These are phyloP conservation scores for Fereydounia khargensis DNA, from an alignment of 1,284 basidiomycete genomes.

Conservation along the genomic window DNA sequence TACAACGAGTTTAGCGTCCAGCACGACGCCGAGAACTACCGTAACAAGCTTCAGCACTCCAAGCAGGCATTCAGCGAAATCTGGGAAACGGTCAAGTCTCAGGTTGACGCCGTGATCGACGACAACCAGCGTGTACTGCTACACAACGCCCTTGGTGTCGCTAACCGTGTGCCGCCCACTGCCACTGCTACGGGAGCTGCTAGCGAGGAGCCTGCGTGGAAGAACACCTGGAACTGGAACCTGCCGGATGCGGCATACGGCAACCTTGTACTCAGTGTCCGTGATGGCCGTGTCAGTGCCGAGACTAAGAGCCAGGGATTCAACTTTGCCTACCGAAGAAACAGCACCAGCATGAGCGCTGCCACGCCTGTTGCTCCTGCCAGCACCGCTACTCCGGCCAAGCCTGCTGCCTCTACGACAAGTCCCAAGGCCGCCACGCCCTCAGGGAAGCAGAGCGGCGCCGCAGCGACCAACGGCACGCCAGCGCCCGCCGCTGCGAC, in stretches of 20 bases:
- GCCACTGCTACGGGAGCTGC: slow-evolving; percentile 62
- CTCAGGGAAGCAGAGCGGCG: neutral
- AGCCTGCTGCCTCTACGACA: slow-evolving; percentile 1
- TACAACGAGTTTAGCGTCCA: slow-evolving; percentile 98
- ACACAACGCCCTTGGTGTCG: slow-evolving; percentile 82
- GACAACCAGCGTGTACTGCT: slow-evolving; percentile 83
- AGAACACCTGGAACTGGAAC: slow-evolving; percentile 92
- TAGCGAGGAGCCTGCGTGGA: slow-evolving; percentile 70
- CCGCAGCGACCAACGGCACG: neutral
- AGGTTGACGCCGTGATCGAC: slow-evolving; percentile 88
- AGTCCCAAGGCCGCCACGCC: slow-evolving; percentile 5
- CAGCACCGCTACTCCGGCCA: neutral
- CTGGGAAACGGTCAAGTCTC: slow-evolving; percentile 87
- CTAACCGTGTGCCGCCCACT: slow-evolving; percentile 72
- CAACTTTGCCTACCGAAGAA: slow-evolving; percentile 88
- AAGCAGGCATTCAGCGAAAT: slow-evolving; percentile 84
- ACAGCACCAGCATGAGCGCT: slow-evolving; percentile 22
- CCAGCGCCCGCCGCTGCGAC: neutral
- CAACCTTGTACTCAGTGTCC: slow-evolving; percentile 79
- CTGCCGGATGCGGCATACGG: slow-evolving; percentile 89
- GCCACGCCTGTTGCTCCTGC: slow-evolving; percentile 13
- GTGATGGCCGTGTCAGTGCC: slow-evolving; percentile 84
- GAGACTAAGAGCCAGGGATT: slow-evolving; percentile 92
- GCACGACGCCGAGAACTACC: slow-evolving; percentile 82
- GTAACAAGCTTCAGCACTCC: slow-evolving; percentile 74